Conservation (phyloP, 179 eudicot species). For the Heliamphora pulchella region DNA sequence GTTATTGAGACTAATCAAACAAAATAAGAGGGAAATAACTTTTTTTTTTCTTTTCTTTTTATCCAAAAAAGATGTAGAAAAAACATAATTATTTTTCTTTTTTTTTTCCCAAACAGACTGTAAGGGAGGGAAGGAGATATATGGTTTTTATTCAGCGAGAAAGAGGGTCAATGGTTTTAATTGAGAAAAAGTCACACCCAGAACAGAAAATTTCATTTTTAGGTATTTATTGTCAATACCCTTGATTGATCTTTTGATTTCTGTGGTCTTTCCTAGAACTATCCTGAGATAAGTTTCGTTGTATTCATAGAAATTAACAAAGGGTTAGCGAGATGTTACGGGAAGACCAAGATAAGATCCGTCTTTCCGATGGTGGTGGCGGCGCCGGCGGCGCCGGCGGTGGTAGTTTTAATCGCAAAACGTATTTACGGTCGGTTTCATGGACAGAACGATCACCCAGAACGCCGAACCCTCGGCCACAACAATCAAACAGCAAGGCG, state of each 20-base stretch:
- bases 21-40: too few species aligned
- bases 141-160: slow-evolving; percentile 10
- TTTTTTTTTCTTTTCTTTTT: too few species aligned
- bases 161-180: slow-evolving; percentile 22
- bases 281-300: slow-evolving; percentile 27
- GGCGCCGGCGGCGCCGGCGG: slow-evolving; percentile 16
- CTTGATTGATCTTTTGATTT: slow-evolving; percentile 17
- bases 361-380: slow-evolving; percentile 19
- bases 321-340: slow-evolving; percentile 38
- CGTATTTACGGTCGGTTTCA: slow-evolving; percentile 66
- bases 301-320: slow-evolving; percentile 19
- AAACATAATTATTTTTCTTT: too few species aligned
- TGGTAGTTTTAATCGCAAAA: slow-evolving; percentile 33
- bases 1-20: too few species aligned
- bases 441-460: slow-evolving; percentile 74
- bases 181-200: slow-evolving; percentile 17
- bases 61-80: too few species aligned
- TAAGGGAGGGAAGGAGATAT: slow-evolving; percentile 6
- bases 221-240: slow-evolving; percentile 23
- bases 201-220: slow-evolving; percentile 20
- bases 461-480: slow-evolving; percentile 45
- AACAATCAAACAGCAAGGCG: slow-evolving; percentile 38
- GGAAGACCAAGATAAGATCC: slow-evolving; percentile 30
- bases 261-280: slow-evolving; percentile 33
- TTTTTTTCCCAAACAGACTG: too few species aligned